phyloP scores from a whole-genome alignment of 148 eudicot genomes.

The Dysphania ambrosioides region DNA sequence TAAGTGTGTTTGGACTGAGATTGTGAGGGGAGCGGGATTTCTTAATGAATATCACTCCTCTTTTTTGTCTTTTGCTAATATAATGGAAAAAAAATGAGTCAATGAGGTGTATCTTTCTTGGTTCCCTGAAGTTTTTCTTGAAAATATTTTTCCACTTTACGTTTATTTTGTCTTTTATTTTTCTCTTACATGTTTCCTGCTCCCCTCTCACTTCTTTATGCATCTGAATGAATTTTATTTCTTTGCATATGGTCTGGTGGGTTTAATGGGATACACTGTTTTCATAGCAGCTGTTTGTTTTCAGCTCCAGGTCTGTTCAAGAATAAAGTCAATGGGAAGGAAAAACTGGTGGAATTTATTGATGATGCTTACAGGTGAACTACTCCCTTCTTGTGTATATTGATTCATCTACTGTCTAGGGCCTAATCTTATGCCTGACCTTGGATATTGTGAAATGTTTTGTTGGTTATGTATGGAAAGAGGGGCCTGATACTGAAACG shows the following conservation, averaged over 20 bases:
- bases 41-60: too few species aligned
- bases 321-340: constrained; percentile 37
- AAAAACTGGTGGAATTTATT: constrained; percentile 36
- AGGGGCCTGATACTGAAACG: neutral
- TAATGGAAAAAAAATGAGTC: neutral
- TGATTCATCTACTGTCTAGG: neutral
- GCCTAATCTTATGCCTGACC: neutral
- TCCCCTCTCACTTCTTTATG: constrained; percentile 4
- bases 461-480: neutral
- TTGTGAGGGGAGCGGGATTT: too few species aligned
- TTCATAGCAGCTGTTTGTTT: constrained; percentile 13
- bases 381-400: neutral
- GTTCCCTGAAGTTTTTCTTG: neutral
- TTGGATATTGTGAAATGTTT: neutral
- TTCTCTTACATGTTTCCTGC: neutral
- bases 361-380: constrained; percentile 37
- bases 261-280: constrained; percentile 4
- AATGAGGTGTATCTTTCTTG: neutral
- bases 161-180: neutral
- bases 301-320: constrained; percentile 44
- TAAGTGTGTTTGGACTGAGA: too few species aligned
- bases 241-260: neutral
- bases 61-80: neutral
- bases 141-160: neutral
- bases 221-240: neutral